Evolutionary conservation across 1,284 basidiomycete species (phyloP), one percentile per base, ranked within the genome.

Genomic region (Schizophyllum amplum): DNA sequence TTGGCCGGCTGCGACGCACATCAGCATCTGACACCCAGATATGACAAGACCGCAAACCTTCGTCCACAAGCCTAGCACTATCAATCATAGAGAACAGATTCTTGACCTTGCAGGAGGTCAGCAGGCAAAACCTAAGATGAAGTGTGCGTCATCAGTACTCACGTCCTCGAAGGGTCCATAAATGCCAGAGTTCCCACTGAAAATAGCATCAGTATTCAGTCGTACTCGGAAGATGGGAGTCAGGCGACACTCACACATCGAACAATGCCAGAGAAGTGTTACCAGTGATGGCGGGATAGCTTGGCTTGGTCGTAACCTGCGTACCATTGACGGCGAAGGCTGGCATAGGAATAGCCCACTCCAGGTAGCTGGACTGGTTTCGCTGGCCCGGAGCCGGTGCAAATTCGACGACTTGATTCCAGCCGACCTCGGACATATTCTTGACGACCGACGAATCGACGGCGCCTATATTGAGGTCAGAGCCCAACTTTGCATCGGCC

Each of bases 101-200:
- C 7, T 79, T 75, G 24, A 94, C 90, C 87, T 90, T n/a, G n/a
- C n/a, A n/a, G 63, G 22, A 54, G 52, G 64, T 25, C 57, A 24
- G 24, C 48, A 21, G 54, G 25, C 59, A 55, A 25, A 55, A n/a
- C 2, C 1, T 6, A 42, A n/a, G 24, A 47, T 23, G n/a, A 20
- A 46, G 25, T 22, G 24, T 13, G 5, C 55, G 17, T 55, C 46
- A 33, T 49, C n/a, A n/a, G n/a, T 4, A 65, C 81, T 60, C 63
- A 89, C 88, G 70, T 93, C 91, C 68, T 84, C 80, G 64, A 84
- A 85, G 7, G 92, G 90, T 1, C 91, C 92, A 65, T 84, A 89
- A 50, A 95, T 81, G 2, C 91, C 92, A 53, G 82, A 72, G 13
- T 86, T 80, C 17, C 92, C 92, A 55, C 89, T 91, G 61, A 49